phyloP scores from a whole-genome alignment of 768 basidiomycete genomes.

The Naganishia friedmannii region DNA sequence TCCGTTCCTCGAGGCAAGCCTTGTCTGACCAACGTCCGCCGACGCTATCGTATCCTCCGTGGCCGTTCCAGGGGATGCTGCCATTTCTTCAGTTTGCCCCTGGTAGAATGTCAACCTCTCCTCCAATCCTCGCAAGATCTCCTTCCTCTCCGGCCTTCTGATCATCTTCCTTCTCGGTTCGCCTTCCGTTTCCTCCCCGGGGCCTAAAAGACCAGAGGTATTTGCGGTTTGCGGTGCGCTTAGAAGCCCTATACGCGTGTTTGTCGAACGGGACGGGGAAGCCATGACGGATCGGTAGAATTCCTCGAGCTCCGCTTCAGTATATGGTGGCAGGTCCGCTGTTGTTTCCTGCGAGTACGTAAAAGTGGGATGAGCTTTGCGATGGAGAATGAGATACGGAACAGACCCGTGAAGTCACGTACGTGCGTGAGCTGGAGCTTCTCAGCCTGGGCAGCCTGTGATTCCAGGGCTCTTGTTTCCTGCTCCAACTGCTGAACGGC shows the following conservation, averaged over 20 bases:
- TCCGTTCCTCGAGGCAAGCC: background rate
- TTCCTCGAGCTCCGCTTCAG: background rate
- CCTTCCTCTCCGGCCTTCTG: background rate
- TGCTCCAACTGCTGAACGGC: constrained; percentile 6
- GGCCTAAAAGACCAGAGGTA: background rate
- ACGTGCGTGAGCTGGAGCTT: background rate
- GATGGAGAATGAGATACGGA: background rate
- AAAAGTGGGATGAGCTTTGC: background rate
- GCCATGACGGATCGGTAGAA: constrained; percentile 12
- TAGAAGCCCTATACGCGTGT: background rate
- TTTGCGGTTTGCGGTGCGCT: background rate
- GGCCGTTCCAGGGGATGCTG: background rate
- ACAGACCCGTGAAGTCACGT: background rate
- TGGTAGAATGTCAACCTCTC: background rate
- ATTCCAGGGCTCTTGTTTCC: background rate
- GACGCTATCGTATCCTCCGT: background rate
- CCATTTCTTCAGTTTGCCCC: background rate
- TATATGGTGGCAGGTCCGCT: background rate
- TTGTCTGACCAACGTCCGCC: background rate
- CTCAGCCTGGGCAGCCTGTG: background rate
- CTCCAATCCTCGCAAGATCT: background rate
- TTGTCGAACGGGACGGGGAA: background rate
- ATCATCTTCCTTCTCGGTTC: background rate
- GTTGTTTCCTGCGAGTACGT: background rate
- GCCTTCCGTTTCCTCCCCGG: background rate